phyloP scores from a whole-genome alignment of 2,329 filamentous ascomycete genomes.

The Microcera coccophila region DNA sequence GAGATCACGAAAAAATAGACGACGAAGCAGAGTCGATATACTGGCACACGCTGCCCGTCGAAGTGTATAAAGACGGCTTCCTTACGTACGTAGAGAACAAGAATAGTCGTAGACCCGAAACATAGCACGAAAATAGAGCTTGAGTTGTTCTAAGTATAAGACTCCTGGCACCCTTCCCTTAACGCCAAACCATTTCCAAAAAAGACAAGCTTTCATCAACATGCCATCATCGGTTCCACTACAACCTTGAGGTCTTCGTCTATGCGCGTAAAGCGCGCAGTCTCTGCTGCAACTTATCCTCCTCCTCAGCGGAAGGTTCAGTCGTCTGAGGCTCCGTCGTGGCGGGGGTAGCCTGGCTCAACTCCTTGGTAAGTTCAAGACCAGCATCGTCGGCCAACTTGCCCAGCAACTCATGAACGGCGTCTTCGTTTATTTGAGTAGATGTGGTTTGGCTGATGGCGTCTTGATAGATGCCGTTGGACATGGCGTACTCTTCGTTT shows the following conservation, averaged over 20 bases:
- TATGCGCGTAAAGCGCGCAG: conserved; percentile 54
- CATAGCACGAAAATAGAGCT: too few relatives aligned
- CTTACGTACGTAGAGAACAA: too few relatives aligned
- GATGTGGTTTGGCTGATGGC: conserved; percentile 75
- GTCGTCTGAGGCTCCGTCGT: conserved; percentile 57
- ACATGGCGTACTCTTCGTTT: conserved; percentile 62
- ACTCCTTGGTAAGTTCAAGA: conserved; percentile 73
- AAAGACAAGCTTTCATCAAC: background rate
- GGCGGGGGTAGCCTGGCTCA: conserved; percentile 54
- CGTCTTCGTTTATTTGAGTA: conserved; percentile 71
- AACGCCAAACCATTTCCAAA: conserved; percentile 1
- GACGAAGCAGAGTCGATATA: background rate
- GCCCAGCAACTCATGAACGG: conserved; percentile 79
- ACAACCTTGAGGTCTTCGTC: background rate
- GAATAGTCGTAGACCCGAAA: too few relatives aligned
- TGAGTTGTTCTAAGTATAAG: background rate
- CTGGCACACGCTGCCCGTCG: too few relatives aligned
- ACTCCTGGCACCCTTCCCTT: background rate
- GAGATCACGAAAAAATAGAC: background rate
- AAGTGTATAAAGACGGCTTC: too few relatives aligned
- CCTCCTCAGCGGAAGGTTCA: conserved; percentile 72
- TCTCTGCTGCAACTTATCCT: conserved; percentile 67
- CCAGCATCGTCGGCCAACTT: conserved; percentile 87
- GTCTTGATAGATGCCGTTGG: conserved; percentile 76
- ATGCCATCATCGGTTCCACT: background rate